phyloP scores from a whole-genome alignment of 768 basidiomycete species.

The Phanerodontia chrysosporium region DNA sequence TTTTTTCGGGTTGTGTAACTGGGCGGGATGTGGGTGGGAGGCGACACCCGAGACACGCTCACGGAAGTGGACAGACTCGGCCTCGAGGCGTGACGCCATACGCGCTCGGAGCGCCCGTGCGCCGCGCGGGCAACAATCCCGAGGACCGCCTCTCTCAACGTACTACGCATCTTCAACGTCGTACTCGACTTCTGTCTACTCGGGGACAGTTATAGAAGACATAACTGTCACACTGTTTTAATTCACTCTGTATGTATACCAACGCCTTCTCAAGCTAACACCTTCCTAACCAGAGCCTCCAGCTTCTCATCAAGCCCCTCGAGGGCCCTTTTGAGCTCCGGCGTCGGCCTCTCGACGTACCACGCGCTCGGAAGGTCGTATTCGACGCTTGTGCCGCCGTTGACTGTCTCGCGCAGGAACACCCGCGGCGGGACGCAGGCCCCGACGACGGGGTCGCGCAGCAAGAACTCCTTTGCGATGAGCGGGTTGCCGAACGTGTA shows the following conservation, averaged over 20 bases:
- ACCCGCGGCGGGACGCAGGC: constrained; percentile 44
- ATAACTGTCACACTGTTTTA: no score
- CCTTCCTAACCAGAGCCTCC: not conserved
- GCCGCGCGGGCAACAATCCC: not conserved
- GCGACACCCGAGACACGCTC: not conserved
- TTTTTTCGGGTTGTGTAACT: not conserved
- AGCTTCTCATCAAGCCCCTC: not conserved
- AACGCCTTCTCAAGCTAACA: not conserved
- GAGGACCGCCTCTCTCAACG: not conserved
- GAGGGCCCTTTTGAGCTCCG: constrained; percentile 24
- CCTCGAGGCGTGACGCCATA: not conserved
- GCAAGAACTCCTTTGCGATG: constrained; percentile 41
- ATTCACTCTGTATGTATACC: no score
- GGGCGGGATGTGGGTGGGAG: not conserved
- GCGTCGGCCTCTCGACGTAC: constrained; percentile 18
- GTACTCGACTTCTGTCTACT: not conserved
- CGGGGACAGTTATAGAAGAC: no score
- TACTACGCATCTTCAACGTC: not conserved
- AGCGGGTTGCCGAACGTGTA: constrained; percentile 53
- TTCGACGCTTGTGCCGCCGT: constrained; percentile 37
- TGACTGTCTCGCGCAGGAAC: constrained; percentile 37
- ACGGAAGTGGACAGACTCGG: not conserved
- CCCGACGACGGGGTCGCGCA: constrained; percentile 36
- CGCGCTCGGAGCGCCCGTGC: not conserved
- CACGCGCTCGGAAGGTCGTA: constrained; percentile 49